These are phyloP conservation scores for Crithidia thermophila DNA, from an alignment of 208 protist genomes.

Conservation along the genomic window DNA sequence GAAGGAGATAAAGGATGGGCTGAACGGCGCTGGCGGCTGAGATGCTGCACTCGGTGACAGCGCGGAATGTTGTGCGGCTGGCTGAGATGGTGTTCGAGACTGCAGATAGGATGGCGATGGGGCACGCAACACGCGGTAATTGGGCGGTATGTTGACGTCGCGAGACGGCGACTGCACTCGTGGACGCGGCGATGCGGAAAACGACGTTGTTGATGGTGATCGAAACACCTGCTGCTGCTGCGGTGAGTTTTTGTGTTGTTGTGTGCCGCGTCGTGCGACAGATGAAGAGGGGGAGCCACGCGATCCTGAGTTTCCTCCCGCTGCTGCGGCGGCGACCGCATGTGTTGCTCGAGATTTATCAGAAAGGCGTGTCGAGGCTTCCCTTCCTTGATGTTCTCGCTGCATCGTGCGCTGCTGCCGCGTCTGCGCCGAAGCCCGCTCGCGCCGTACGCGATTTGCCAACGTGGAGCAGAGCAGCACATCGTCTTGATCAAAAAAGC, in stretches of 20 bases:
- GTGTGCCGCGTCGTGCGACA: not conserved
- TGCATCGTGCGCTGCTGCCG: not conserved
- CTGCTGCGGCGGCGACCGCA: too few relatives aligned
- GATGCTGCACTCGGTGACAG: too few relatives aligned
- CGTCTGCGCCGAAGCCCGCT: constrained; percentile 1
- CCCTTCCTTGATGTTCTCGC: not conserved
- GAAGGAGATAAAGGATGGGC: too few relatives aligned
- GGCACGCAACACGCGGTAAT: not conserved
- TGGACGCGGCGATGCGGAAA: not conserved
- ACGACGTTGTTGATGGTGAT: too few relatives aligned
- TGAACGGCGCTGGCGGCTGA: too few relatives aligned
- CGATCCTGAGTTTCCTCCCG: too few relatives aligned
- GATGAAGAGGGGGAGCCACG: not conserved
- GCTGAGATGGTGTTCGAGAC: not conserved
- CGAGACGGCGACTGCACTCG: not conserved
- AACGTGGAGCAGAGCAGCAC: constrained; percentile 7
- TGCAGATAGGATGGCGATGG: constrained; percentile 7
- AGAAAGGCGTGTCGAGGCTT: too few relatives aligned
- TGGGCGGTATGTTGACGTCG: not conserved
- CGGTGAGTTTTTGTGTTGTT: too few relatives aligned
- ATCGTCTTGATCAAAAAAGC: constrained; percentile 19
- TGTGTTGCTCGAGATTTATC: too few relatives aligned
- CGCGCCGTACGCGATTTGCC: constrained; percentile 4
- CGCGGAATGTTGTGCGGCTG: not conserved
- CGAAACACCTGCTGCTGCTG: too few relatives aligned